A percentile compares a stretch with the other conserved stretches of the same genome.
Evolutionary conservation across 129 eudicot genomes (phyloP).

Genomic region (Artemisia tridentata): DNA sequence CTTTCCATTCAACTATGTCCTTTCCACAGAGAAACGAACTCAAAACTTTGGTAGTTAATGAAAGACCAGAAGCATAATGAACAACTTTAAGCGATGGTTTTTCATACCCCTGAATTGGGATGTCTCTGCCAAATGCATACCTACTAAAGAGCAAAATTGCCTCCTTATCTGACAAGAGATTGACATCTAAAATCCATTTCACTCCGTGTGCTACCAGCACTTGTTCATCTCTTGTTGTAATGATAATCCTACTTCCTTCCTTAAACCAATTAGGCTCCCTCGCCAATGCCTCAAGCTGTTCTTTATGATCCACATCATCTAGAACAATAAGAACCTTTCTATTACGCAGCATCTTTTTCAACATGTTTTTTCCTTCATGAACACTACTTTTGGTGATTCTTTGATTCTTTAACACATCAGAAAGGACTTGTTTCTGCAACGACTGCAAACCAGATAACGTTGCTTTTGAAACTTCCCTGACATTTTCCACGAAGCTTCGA

Average conservation of each 20-base stretch:
- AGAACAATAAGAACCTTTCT: constrained; percentile 20
- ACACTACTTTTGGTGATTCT: background rate
- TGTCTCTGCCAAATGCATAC: background rate
- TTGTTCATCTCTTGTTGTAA: constrained; percentile 10
- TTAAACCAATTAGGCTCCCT: constrained; percentile 1
- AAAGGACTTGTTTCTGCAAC: constrained; percentile 17
- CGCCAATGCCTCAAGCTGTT: background rate
- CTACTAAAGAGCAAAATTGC: constrained; percentile 9
- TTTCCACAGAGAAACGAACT: background rate
- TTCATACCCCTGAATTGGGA: background rate
- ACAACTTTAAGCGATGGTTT: background rate
- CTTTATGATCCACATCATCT: constrained; percentile 18
- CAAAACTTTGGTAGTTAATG: constrained; percentile 4
- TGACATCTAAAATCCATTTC: background rate
- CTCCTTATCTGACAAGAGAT: background rate
- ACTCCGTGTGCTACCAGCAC: background rate
- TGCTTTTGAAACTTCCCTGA: constrained; percentile 11
- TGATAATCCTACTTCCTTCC: constrained; percentile 18
- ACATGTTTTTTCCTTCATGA: constrained; percentile 9
- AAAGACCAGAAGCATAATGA: constrained; percentile 16
- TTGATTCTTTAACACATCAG: background rate
- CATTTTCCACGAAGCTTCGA: background rate
- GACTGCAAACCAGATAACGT: background rate
- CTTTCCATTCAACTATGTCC: constrained; percentile 12
- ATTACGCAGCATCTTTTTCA: background rate